phyloP scores from a whole-genome alignment of 2,329 filamentous ascomycete species.

The Herpotrichia juniperi region DNA sequence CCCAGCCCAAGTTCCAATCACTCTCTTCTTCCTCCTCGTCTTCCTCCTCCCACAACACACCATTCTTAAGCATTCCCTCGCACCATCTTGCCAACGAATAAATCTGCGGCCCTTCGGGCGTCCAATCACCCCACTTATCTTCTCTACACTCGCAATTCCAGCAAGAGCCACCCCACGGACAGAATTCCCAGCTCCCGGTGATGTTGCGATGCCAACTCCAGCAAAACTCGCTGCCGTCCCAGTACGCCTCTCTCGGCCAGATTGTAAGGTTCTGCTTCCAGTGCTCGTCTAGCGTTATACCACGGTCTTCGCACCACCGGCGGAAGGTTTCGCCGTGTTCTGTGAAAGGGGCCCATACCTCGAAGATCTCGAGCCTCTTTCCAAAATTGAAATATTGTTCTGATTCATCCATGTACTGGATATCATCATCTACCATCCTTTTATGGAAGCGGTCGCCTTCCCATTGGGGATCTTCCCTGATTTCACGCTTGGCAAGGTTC shows the following conservation, averaged over 20 bases:
- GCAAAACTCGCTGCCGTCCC: background rate
- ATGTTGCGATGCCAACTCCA: background rate
- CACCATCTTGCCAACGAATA: background rate
- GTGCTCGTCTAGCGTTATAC: background rate
- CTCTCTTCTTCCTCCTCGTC: background rate
- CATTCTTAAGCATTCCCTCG: background rate
- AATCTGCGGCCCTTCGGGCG: background rate
- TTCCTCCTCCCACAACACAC: slow-evolving; percentile 1
- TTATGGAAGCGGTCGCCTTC: background rate
- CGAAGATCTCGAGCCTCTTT: background rate
- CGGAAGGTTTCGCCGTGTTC: background rate
- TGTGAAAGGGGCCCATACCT: background rate
- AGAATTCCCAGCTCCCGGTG: background rate
- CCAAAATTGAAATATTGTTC: background rate
- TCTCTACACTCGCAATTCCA: background rate
- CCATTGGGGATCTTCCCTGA: background rate
- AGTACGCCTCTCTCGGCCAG: background rate
- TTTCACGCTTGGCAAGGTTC: background rate
- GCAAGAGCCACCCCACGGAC: background rate
- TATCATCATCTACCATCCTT: background rate
- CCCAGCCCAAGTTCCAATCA: background rate
- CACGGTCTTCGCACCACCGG: background rate
- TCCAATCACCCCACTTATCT: background rate
- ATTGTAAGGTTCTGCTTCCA: background rate
- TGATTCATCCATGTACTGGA: background rate